Conservation (phyloP, 1,139 yeast species). For the Candida frijolesensis region DNA sequence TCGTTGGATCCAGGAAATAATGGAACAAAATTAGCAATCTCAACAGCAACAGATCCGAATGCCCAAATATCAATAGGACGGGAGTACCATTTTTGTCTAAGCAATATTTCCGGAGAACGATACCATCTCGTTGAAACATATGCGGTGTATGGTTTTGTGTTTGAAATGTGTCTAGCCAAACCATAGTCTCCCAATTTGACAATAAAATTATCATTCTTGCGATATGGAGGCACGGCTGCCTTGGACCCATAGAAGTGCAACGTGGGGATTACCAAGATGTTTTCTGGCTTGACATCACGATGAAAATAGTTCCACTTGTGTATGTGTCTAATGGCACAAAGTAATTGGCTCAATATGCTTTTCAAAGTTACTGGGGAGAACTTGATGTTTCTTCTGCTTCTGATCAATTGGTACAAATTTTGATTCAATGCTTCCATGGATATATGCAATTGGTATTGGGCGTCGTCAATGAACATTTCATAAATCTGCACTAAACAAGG, state of each 20-base stretch:
- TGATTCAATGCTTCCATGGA: conserved; percentile 90
- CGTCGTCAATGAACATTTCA: conserved; percentile 75
- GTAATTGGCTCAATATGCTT: conserved; percentile 68
- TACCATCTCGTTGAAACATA: conserved; percentile 97
- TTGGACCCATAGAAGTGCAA: conserved; percentile 52
- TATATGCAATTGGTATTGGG: conserved; percentile 63
- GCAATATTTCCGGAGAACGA: conserved; percentile 87
- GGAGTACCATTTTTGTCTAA: conserved; percentile 67
- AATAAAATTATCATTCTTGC: conserved; percentile 51
- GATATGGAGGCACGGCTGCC: conserved; percentile 40
- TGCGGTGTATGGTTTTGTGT: conserved; percentile 62
- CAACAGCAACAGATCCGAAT: conserved; percentile 83
- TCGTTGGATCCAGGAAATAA: conserved; percentile 84
- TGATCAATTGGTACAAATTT: conserved; percentile 74
- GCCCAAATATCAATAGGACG: conserved; percentile 94
- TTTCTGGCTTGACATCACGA: conserved; percentile 81
- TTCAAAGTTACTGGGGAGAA: conserved; percentile 63
- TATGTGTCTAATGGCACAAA: conserved; percentile 79
- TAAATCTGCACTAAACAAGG: conserved; percentile 69
- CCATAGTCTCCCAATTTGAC: conserved; percentile 94
- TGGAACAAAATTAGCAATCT: conserved; percentile 74
- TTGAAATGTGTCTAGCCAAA: conserved; percentile 66
- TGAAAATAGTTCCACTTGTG: conserved; percentile 78
- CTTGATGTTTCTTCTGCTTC: conserved; percentile 48
- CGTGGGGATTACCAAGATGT: conserved; percentile 70